These are phyloP conservation scores for Penicillium sp. DNA, from an alignment of 2,329 filamentous ascomycete species.

Conservation along the genomic window DNA sequence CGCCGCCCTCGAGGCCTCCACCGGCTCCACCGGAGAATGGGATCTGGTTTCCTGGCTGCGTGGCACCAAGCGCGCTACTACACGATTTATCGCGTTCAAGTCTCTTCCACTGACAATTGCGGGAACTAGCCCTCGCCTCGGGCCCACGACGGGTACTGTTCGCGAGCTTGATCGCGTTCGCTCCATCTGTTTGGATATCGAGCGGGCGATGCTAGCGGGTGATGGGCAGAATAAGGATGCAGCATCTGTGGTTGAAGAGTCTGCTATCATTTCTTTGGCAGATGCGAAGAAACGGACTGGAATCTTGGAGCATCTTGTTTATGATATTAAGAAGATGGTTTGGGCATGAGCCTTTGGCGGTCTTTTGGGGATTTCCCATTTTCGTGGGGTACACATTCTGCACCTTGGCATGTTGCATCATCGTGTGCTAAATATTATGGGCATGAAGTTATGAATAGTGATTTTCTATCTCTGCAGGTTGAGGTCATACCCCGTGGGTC, in stretches of 20 bases:
- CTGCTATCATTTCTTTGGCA: constrained; percentile 76
- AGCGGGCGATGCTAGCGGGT: constrained; percentile 60
- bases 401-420: neutral
- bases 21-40: constrained; percentile 37
- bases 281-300: constrained; percentile 88
- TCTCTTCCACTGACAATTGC: constrained; percentile 40
- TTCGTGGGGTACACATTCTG: neutral
- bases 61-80: constrained; percentile 27
- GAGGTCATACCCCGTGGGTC: neutral
- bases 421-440: neutral
- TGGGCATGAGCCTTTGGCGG: constrained; percentile 57
- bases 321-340: constrained; percentile 90
- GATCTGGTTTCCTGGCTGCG: constrained; percentile 45
- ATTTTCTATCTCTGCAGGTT: neutral
- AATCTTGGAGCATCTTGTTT: constrained; percentile 79
- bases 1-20: constrained; percentile 26
- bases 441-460: neutral
- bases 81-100: constrained; percentile 46
- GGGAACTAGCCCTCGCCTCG: constrained; percentile 20
- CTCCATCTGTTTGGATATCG: constrained; percentile 74
- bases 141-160: constrained; percentile 23
- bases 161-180: constrained; percentile 56
- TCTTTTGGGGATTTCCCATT: neutral
- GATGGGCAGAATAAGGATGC: constrained; percentile 42
- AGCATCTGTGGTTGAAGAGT: constrained; percentile 50